Conservation (phyloP, 805 yeast species). For the Candida succiphila region DNA sequence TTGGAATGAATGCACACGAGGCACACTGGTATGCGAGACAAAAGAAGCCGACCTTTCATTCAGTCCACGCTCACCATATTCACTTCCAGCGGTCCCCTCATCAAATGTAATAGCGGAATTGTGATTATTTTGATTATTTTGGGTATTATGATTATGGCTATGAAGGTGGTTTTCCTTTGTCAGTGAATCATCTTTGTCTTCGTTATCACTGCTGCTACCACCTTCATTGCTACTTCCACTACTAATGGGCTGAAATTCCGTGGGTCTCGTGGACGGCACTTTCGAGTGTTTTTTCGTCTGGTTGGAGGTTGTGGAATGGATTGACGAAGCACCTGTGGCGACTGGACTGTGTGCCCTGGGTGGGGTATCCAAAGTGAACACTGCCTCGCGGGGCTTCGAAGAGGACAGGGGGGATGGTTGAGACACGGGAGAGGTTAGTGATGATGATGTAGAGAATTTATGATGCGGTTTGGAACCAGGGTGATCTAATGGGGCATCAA, state of each 20-base stretch:
- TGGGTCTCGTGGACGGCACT: constrained; percentile 31
- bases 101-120: background rate
- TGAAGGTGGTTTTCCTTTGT: background rate
- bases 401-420: constrained; percentile 1
- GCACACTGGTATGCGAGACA: constrained; percentile 21
- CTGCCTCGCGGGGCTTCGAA: constrained; percentile 2
- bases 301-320: background rate
- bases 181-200: background rate
- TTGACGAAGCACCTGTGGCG: background rate
- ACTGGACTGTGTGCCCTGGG: constrained; percentile 25
- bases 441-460: constrained; percentile 11
- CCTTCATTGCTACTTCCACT: constrained; percentile 36
- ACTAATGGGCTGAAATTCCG: constrained; percentile 48
- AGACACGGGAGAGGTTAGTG: background rate
- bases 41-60: constrained; percentile 20
- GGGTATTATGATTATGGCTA: too few relatives aligned
- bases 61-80: background rate
- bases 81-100: background rate
- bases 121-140: background rate
- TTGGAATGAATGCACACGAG: constrained; percentile 43
- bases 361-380: constrained; percentile 14
- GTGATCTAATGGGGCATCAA: constrained; percentile 66
- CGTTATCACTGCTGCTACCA: constrained; percentile 8
- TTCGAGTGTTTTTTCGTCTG: constrained; percentile 13
- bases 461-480: too few relatives aligned